phyloP scores from a whole-genome alignment of 129 eudicot species.

The Escallonia herrerae region DNA sequence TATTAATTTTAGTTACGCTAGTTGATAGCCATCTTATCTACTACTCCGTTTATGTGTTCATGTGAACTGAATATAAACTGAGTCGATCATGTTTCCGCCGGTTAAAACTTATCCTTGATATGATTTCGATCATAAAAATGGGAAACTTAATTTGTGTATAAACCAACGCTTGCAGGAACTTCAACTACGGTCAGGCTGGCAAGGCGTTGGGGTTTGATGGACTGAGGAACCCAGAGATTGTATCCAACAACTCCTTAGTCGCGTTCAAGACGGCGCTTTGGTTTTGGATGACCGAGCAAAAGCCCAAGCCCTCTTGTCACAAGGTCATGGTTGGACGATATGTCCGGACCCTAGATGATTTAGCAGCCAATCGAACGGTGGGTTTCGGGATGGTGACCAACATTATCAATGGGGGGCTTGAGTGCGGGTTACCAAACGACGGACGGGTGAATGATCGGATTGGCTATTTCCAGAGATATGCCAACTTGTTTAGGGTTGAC shows the following conservation, averaged over 20 bases:
- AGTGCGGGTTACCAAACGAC: conserved; percentile 25
- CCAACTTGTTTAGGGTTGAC: conserved; percentile 20
- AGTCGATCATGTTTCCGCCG: background rate
- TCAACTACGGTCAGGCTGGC: conserved; percentile 43
- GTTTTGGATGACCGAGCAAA: conserved; percentile 43
- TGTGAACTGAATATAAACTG: too few relatives aligned
- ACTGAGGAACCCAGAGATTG: conserved; percentile 27
- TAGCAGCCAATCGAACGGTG: conserved; percentile 27
- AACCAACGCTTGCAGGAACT: too few relatives aligned
- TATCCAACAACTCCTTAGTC: conserved; percentile 26
- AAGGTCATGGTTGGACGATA: conserved; percentile 31
- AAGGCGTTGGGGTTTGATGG: conserved; percentile 31
- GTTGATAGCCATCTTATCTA: too few relatives aligned
- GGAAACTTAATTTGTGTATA: too few relatives aligned
- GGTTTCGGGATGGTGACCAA: conserved; percentile 32
- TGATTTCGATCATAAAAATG: background rate
- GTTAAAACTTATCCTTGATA: too few relatives aligned
- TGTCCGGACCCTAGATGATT: conserved; percentile 14
- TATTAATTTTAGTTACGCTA: background rate
- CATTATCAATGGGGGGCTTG: conserved; percentile 35
- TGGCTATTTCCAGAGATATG: conserved; percentile 34
- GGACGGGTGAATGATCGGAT: conserved; percentile 26
- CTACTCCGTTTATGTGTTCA: too few relatives aligned
- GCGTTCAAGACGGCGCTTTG: conserved; percentile 33
- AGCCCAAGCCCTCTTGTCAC: conserved; percentile 32